phyloP scores from a whole-genome alignment of 495 filamentous ascomycete genomes.

The Lindgomyces ingoldianus region DNA sequence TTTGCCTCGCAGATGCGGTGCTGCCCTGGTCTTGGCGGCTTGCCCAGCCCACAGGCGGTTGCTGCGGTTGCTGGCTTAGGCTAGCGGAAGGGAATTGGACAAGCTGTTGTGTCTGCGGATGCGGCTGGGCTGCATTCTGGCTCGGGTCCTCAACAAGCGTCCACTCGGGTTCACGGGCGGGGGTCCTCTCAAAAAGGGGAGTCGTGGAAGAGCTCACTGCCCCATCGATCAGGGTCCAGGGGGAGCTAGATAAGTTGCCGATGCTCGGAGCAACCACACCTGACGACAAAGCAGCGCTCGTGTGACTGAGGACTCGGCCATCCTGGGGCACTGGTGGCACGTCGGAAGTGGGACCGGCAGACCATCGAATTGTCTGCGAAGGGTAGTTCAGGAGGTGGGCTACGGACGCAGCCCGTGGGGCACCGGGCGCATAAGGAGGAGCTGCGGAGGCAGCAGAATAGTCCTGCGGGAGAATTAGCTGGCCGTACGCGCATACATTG shows the following conservation, averaged over 20 bases:
- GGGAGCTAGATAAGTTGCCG: background rate
- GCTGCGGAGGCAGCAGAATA: background rate
- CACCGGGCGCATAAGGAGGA: background rate
- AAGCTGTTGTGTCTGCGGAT: background rate
- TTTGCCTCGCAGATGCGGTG: background rate
- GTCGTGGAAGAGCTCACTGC: background rate
- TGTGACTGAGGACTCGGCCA: background rate
- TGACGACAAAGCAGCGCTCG: background rate
- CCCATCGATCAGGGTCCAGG: constrained; percentile 1
- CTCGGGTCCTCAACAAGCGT: background rate
- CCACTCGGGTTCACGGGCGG: background rate
- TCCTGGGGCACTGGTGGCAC: background rate
- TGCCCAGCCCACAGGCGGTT: background rate
- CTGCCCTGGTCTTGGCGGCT: background rate
- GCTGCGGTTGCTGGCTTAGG: background rate
- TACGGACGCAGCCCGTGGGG: background rate
- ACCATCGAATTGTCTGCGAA: background rate
- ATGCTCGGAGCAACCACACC: background rate
- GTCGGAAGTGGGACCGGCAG: background rate
- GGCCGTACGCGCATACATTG: no score
- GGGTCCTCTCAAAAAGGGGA: background rate
- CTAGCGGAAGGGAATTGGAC: background rate
- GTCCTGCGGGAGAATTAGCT: constrained; percentile 4
- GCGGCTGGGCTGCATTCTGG: background rate
- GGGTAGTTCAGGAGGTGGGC: constrained; percentile 5